phyloP scores from a whole-genome alignment of 371 early-diverging fungal genomes.

The Rhizopus sp. region DNA sequence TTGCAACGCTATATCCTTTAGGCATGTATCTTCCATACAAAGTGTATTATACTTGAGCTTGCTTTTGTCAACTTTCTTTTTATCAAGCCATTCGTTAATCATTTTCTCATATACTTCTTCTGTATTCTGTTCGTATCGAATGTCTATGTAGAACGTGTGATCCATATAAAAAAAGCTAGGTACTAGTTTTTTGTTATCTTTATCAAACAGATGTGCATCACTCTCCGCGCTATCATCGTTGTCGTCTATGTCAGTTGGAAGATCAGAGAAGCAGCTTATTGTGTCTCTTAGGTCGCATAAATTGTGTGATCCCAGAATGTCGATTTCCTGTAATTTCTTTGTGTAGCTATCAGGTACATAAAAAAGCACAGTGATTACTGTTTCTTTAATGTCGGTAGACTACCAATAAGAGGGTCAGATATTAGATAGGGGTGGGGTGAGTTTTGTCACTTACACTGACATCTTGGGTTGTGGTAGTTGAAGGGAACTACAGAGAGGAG shows the following conservation, averaged over 20 bases:
- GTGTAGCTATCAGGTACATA: conserved; percentile 30
- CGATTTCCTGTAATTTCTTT: conserved; percentile 44
- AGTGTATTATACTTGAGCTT: conserved; percentile 23
- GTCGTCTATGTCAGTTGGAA: conserved; percentile 13
- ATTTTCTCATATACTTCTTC: background rate
- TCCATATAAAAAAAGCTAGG: conserved; percentile 49
- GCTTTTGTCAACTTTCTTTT: conserved; percentile 18
- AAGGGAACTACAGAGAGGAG: no score
- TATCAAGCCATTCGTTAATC: conserved; percentile 10
- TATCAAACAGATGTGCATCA: conserved; percentile 1
- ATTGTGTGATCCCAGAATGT: conserved; percentile 46
- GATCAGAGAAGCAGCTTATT: conserved; percentile 44
- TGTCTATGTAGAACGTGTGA: conserved; percentile 49
- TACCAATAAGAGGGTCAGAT: background rate
- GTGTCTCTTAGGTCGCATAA: conserved; percentile 48
- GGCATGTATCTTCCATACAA: conserved; percentile 53
- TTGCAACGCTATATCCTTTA: conserved; percentile 59
- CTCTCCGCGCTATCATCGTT: conserved; percentile 9
- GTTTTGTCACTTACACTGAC: no score
- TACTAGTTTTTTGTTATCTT: conserved; percentile 21
- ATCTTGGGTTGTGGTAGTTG: no score
- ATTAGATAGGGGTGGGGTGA: no score
- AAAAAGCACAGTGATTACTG: conserved; percentile 28
- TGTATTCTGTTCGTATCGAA: conserved; percentile 16
- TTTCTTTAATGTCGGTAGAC: background rate